phyloP scores from a whole-genome alignment of 495 filamentous ascomycete species.

The Achaetomiella virescens region DNA sequence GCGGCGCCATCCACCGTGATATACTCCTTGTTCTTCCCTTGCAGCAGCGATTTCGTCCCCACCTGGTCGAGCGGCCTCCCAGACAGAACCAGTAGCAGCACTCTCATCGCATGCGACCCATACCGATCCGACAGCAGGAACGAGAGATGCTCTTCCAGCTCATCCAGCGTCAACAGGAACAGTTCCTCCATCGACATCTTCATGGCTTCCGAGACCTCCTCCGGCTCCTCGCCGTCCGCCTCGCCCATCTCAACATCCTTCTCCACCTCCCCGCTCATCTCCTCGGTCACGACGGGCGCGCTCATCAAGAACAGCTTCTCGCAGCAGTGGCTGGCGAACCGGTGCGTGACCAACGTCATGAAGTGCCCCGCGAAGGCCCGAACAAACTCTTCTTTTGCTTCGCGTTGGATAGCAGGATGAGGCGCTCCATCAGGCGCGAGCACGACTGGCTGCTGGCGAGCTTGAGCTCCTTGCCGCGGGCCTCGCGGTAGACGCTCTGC shows the following conservation, averaged over 20 bases:
- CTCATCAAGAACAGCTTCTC: conserved; percentile 84
- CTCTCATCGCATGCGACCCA: conserved; percentile 83
- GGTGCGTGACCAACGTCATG: conserved; percentile 80
- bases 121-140: conserved; percentile 80
- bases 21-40: conserved; percentile 86
- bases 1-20: conserved; percentile 47
- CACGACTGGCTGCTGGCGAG: conserved; percentile 91
- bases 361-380: conserved; percentile 83
- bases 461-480: conserved; percentile 88
- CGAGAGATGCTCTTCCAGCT: conserved; percentile 77
- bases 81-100: conserved; percentile 77
- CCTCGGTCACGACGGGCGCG: conserved; percentile 68
- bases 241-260: conserved; percentile 25
- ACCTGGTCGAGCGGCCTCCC: conserved; percentile 66
- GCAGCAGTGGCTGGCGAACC: conserved; percentile 94
- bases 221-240: conserved; percentile 31
- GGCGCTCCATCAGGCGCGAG: conserved; percentile 83
- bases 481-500: conserved; percentile 77
- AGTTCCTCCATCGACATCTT: conserved; percentile 68
- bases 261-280: conserved; percentile 46
- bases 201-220: conserved; percentile 25
- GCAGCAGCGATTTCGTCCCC: conserved; percentile 60
- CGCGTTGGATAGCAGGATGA: conserved; percentile 75
- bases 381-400: conserved; percentile 81
- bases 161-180: conserved; percentile 73